These are phyloP conservation scores for Torrubiella hemipterigena DNA, from an alignment of 2,329 filamentous ascomycete genomes.

Conservation along the genomic window DNA sequence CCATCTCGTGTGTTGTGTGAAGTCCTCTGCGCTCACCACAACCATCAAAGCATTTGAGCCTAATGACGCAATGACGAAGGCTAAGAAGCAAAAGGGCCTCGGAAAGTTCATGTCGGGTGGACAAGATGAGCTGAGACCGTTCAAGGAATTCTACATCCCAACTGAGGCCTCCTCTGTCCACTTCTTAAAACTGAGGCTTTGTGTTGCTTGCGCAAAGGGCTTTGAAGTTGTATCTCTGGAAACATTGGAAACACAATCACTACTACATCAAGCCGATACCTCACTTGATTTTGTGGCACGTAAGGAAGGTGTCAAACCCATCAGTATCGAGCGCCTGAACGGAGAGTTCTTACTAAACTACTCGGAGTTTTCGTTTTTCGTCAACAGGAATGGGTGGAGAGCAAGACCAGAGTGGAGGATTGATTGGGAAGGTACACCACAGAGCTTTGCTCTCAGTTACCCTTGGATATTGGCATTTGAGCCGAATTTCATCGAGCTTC, in stretches of 20 bases:
- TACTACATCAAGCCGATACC: conserved; percentile 94
- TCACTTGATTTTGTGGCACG: conserved; percentile 93
- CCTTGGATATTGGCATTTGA: conserved; percentile 97
- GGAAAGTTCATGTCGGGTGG: conserved; percentile 89
- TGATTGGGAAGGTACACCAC: conserved; percentile 90
- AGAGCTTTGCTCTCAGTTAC: conserved; percentile 86
- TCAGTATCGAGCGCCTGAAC: conserved; percentile 93
- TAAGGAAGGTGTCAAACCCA: conserved; percentile 86
- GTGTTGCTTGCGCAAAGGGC: conserved; percentile 86
- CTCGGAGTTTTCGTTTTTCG: conserved; percentile 97
- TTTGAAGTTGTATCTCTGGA: conserved; percentile 96
- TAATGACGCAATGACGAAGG: conserved; percentile 85
- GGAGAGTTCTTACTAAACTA: conserved; percentile 97
- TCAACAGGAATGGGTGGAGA: conserved; percentile 96
- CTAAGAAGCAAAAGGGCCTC: conserved; percentile 90
- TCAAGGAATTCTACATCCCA: conserved; percentile 98
- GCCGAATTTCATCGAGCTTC: conserved; percentile 91
- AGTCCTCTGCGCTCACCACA: conserved; percentile 82
- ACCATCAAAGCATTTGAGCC: conserved; percentile 99
- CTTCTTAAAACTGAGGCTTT: conserved; percentile 92
- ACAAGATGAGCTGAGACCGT: conserved; percentile 89
- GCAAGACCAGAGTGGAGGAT: conserved; percentile 94
- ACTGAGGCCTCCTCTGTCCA: conserved; percentile 97
- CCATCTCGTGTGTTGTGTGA: conserved; percentile 92
- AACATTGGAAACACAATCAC: conserved; percentile 93